Conservation (phyloP, 805 yeast genomes). For the Starmera dryadoides region DNA sequence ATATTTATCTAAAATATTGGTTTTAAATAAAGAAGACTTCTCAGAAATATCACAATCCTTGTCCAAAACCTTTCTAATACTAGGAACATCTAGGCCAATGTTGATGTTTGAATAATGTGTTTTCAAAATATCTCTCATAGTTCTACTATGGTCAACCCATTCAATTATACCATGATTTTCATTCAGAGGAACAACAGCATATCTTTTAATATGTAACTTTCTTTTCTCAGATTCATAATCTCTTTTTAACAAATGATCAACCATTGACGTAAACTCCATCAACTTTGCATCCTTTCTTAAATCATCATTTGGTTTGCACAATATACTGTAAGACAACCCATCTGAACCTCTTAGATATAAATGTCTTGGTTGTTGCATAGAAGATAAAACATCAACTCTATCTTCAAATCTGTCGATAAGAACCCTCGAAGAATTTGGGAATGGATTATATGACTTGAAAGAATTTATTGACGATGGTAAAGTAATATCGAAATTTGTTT, state of each 20-base stretch:
- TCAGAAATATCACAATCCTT: constrained; percentile 20
- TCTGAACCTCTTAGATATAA: constrained; percentile 72
- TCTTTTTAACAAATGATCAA: constrained; percentile 62
- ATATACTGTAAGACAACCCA: constrained; percentile 61
- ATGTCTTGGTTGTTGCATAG: constrained; percentile 84
- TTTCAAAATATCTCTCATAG: constrained; percentile 57
- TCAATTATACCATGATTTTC: constrained; percentile 89
- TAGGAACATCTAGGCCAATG: constrained; percentile 21
- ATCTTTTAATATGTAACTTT: constrained; percentile 63
- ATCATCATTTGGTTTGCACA: constrained; percentile 86
- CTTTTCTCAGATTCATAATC: constrained; percentile 72
- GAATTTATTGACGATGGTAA: constrained; percentile 46
- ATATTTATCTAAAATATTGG: constrained; percentile 23
- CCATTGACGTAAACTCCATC: constrained; percentile 80
- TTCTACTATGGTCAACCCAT: constrained; percentile 71
- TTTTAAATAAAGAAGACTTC: constrained; percentile 28
- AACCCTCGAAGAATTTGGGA: constrained; percentile 33
- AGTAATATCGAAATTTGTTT: constrained; percentile 59
- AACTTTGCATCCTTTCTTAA: constrained; percentile 91
- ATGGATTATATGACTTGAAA: constrained; percentile 36
- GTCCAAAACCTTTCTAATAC: constrained; percentile 20
- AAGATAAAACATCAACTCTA: constrained; percentile 61
- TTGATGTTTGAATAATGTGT: constrained; percentile 35
- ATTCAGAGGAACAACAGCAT: constrained; percentile 82
- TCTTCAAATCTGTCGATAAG: constrained; percentile 61